phyloP scores from a whole-genome alignment of 1,139 yeast species.

The Pichia cactophila region DNA sequence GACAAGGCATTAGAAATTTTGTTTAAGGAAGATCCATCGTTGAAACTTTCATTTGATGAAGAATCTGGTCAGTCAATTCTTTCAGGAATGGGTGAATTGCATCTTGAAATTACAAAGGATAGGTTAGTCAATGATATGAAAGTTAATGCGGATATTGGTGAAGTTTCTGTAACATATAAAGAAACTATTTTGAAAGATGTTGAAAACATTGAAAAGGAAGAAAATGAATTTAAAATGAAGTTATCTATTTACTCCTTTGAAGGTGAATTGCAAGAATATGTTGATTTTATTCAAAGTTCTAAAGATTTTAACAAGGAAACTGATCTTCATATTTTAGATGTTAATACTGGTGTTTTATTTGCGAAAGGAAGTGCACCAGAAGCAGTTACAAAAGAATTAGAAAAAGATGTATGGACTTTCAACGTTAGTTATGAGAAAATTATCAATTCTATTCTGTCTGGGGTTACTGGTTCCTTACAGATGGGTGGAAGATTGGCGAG shows the following conservation, averaged over 20 bases:
- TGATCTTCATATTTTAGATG: slow-evolving; percentile 24
- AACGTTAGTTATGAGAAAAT: slow-evolving; percentile 42
- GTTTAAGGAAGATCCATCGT: slow-evolving; percentile 78
- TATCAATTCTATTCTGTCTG: slow-evolving; percentile 47
- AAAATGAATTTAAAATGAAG: slow-evolving; percentile 26
- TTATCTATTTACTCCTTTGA: slow-evolving; percentile 49
- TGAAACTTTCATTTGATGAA: slow-evolving; percentile 61
- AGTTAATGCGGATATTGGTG: slow-evolving; percentile 73
- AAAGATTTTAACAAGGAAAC: slow-evolving; percentile 21
- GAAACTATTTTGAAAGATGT: slow-evolving; percentile 46
- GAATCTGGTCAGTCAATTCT: slow-evolving; percentile 82
- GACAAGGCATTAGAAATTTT: slow-evolving; percentile 53
- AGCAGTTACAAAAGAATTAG: slow-evolving; percentile 18
- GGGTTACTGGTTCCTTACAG: slow-evolving; percentile 65
- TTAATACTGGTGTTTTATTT: slow-evolving; percentile 30
- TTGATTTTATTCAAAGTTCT: slow-evolving; percentile 14
- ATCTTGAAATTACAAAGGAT: slow-evolving; percentile 79
- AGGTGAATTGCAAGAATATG: slow-evolving; percentile 34
- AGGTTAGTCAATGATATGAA: slow-evolving; percentile 71
- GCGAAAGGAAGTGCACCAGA: slow-evolving; percentile 22
- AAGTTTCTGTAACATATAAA: slow-evolving; percentile 81
- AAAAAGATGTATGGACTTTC: slow-evolving; percentile 40
- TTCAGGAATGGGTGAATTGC: slow-evolving; percentile 96
- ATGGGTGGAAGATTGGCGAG: slow-evolving; percentile 67
- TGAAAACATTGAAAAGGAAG: slow-evolving; percentile 14